Percentiles rank a stretch among this genome's conserved stretches.
These are phyloP conservation scores for Cruciata laevipes DNA, from an alignment of 257 asterid genomes.

Conservation along the genomic window DNA sequence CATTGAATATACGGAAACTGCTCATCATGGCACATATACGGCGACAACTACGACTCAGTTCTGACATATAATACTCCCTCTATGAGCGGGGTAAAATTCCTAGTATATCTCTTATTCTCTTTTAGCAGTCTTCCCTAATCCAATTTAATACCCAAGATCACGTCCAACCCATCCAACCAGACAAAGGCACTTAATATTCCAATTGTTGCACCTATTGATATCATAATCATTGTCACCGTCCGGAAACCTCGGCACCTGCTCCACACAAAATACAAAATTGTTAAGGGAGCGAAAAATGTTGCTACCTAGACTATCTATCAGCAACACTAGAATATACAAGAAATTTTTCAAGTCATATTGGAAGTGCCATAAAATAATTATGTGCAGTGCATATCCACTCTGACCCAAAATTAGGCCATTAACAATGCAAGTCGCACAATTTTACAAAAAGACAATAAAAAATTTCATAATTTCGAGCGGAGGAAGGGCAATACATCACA, in stretches of 20 bases:
- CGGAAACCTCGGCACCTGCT: constrained; percentile 74
- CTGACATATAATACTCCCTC: constrained; percentile 19
- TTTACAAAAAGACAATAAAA: background rate
- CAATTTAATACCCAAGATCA: constrained; percentile 15
- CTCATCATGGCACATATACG: constrained; percentile 29
- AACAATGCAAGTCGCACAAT: background rate
- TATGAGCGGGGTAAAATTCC: constrained; percentile 35
- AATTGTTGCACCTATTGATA: constrained; percentile 43
- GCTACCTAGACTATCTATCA: too few relatives aligned
- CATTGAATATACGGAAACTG: constrained; percentile 25
- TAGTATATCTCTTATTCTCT: constrained; percentile 26
- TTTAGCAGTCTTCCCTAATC: constrained; percentile 33
- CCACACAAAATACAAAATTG: constrained; percentile 14
- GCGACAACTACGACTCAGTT: constrained; percentile 26
- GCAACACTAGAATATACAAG: background rate
- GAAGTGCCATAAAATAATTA: background rate
- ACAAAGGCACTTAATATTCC: constrained; percentile 42
- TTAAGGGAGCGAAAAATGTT: background rate
- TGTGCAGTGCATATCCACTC: background rate
- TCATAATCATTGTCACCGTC: constrained; percentile 50
- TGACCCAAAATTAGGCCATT: background rate
- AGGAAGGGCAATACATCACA: background rate
- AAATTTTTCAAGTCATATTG: background rate
- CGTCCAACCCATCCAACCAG: constrained; percentile 42
- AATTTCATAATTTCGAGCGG: background rate